Percentiles rank a stretch among this genome's conserved stretches.
Conservation (phyloP, 2,329 filamentous ascomycete genomes). For the Clonostachys byssicola region DNA sequence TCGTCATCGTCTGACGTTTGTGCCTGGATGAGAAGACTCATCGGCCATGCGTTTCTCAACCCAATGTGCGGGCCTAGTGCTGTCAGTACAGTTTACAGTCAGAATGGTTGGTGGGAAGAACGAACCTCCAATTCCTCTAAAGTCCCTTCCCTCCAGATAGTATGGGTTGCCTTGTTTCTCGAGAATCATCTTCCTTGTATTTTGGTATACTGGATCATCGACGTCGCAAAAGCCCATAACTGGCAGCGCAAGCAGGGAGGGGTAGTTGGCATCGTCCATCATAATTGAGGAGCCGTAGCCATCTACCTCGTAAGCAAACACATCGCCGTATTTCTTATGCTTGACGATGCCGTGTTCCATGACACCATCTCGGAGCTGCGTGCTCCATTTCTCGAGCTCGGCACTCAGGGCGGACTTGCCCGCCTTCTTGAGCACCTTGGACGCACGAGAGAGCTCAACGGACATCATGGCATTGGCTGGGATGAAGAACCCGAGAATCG, state of each 20-base stretch:
- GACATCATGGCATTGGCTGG: conserved; percentile 96
- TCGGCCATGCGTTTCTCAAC: conserved; percentile 90
- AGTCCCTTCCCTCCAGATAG: conserved; percentile 71
- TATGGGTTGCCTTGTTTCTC: conserved; percentile 80
- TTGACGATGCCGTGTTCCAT: conserved; percentile 79
- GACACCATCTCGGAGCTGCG: conserved; percentile 69
- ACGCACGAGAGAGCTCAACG: conserved; percentile 75
- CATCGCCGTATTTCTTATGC: conserved; percentile 70
- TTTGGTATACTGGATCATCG: conserved; percentile 72
- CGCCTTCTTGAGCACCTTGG: conserved; percentile 60
- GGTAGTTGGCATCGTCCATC: conserved; percentile 89
- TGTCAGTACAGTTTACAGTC: background rate
- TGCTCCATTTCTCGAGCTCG: conserved; percentile 52
- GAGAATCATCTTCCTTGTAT: conserved; percentile 77
- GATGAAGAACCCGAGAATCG: conserved; percentile 91
- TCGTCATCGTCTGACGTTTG: conserved; percentile 81
- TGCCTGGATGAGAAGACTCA: conserved; percentile 88
- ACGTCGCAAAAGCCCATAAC: conserved; percentile 69
- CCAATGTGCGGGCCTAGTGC: conserved; percentile 63
- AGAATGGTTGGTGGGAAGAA: conserved; percentile 1
- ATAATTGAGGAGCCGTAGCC: conserved; percentile 78
- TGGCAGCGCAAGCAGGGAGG: conserved; percentile 74
- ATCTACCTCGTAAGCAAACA: conserved; percentile 87
- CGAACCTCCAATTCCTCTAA: conserved; percentile 84
- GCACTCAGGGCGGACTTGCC: conserved; percentile 50